Evolutionary conservation across 352 stramenopile genomes (phyloP).

Genomic region (Globisporangium irregulare): DNA sequence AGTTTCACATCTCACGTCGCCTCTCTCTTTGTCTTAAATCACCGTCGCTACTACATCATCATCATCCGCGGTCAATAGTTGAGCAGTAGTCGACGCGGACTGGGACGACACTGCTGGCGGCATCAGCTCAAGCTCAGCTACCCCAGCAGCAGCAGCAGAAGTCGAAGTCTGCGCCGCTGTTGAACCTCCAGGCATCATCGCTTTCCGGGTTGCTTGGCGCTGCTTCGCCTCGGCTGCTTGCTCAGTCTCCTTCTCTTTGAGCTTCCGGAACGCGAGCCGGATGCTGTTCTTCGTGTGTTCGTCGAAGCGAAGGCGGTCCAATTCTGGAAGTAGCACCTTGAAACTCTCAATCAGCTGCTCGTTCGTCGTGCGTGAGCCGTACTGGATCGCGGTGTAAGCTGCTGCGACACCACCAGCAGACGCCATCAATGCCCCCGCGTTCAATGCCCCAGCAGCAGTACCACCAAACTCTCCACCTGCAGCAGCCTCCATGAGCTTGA

Average conservation of each 20-base stretch:
- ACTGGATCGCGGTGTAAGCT: constrained; percentile 5
- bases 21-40: background rate
- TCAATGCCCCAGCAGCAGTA: background rate
- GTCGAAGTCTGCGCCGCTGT: background rate
- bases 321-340: constrained; percentile 44
- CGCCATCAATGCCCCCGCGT: background rate
- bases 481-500: background rate
- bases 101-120: background rate
- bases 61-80: background rate
- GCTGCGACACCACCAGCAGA: background rate
- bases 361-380: constrained; percentile 26
- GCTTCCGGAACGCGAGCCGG: constrained; percentile 41
- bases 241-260: constrained; percentile 31
- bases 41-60: background rate
- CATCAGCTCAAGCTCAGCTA: background rate
- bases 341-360: constrained; percentile 50
- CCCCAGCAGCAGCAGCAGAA: background rate
- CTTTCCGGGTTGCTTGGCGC: constrained; percentile 10
- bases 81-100: background rate
- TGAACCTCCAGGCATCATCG: constrained; percentile 2
- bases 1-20: background rate
- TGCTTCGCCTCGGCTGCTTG: constrained; percentile 10
- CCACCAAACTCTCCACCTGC: background rate
- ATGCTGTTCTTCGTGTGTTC: constrained; percentile 63
- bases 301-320: constrained; percentile 53